Percentiles rank a stretch among this genome's conserved stretches.
These are phyloP conservation scores for Colletotrichum sp. DNA, from an alignment of 2,329 filamentous ascomycete species.

Conservation along the genomic window DNA sequence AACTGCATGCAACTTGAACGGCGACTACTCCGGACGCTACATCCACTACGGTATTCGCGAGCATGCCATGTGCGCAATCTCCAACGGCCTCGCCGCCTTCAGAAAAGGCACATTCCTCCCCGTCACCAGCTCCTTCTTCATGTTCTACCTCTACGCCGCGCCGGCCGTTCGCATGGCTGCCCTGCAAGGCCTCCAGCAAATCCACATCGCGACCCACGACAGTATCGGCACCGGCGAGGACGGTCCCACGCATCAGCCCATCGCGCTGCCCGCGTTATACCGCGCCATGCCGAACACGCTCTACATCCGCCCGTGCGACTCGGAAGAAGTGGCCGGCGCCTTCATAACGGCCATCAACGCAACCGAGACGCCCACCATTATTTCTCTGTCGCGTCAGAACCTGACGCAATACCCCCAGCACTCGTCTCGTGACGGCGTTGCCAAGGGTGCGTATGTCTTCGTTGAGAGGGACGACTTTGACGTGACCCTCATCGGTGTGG, in stretches of 20 bases:
- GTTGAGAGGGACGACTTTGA: conserved; percentile 46
- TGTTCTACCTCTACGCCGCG: conserved; percentile 66
- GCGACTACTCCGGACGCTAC: conserved; percentile 59
- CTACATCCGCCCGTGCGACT: conserved; percentile 65
- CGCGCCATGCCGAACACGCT: conserved; percentile 68
- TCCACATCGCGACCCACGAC: conserved; percentile 68
- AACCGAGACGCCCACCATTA: conserved; percentile 46
- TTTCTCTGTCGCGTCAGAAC: conserved; percentile 52
- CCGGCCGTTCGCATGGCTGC: conserved; percentile 66
- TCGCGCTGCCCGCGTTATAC: conserved; percentile 61
- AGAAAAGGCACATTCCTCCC: conserved; percentile 60
- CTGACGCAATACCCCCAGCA: conserved; percentile 45
- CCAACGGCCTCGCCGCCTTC: conserved; percentile 65
- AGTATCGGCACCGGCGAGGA: conserved; percentile 65
- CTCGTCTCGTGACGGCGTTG: conserved; percentile 47
- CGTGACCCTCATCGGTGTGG: conserved; percentile 47
- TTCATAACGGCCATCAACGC: conserved; percentile 52
- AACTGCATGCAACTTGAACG: conserved; percentile 55
- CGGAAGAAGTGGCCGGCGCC: conserved; percentile 62
- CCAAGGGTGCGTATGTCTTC: conserved; percentile 51
- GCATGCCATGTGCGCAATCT: conserved; percentile 64
- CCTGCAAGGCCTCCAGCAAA: conserved; percentile 57
- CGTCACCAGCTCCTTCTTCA: conserved; percentile 65
- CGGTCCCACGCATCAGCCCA: conserved; percentile 67
- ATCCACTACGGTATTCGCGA: conserved; percentile 67